Conservation (phyloP, 305 asterid genomes). For the Plantago coronopus region DNA sequence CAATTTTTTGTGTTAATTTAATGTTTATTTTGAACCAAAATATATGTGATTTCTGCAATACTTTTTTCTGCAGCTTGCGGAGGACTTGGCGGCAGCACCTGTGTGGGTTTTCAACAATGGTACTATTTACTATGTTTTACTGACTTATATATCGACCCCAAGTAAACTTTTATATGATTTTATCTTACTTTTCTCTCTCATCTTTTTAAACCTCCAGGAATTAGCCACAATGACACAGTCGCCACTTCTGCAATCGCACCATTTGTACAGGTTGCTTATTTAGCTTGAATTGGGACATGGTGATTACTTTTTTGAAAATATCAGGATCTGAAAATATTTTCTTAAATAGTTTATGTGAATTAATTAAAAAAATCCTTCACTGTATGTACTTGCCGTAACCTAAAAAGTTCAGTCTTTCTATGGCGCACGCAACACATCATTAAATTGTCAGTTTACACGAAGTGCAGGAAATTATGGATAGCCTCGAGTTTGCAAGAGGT, state of each 20-base stretch:
- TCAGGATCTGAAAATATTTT: too few relatives aligned
- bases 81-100: constrained; percentile 81
- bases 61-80: constrained; percentile 68
- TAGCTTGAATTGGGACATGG: neutral
- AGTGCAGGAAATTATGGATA: constrained; percentile 73
- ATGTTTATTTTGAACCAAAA: neutral
- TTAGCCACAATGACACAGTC: constrained; percentile 88
- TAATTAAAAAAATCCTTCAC: too few relatives aligned
- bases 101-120: constrained; percentile 98
- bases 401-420: too few relatives aligned
- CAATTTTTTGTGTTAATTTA: neutral
- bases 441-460: neutral
- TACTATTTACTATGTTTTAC: constrained; percentile 22
- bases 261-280: constrained; percentile 59
- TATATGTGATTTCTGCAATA: neutral
- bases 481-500: constrained; percentile 89
- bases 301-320: neutral
- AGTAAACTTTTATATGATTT: neutral
- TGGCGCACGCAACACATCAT: too few relatives aligned
- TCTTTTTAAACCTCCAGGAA: constrained; percentile 46
- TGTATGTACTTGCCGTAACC: too few relatives aligned
- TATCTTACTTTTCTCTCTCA: constrained; percentile 3
- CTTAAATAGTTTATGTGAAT: too few relatives aligned
- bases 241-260: constrained; percentile 61
- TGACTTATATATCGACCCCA: neutral